Evolutionary conservation across 2,329 filamentous ascomycete genomes (phyloP), one percentile per base, ranked within the genome.

Genomic region (Colletotrichum neosansevieriae): DNA sequence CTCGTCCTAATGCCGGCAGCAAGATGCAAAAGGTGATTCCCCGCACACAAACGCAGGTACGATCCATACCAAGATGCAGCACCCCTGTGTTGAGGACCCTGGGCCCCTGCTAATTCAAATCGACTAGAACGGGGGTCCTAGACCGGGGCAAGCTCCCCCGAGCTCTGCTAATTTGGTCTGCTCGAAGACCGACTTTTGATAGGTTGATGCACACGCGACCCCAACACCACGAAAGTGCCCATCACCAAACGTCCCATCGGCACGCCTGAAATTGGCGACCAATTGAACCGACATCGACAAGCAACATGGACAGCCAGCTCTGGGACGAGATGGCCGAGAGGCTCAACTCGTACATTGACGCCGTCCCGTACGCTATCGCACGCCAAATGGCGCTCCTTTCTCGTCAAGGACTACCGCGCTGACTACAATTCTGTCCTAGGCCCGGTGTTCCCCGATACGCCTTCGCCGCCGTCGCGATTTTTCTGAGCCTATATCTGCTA

Each of bases 401-500:
- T 63, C 10, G 38, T 19, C 13, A 4, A 47, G 29, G 17, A 54
- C 24, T 21, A 29, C n/a, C 10, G 32, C 12, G 34, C 62, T 67
- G 36, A 69, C 19, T 53, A 6, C 15, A 50, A 19, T 4, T 17
- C 56, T 21, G 4, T 34, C 17, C 32, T 32, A 69, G 67, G n/a
- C 29, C 67, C 38, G 57, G 47, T 21, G 6, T 21, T 13, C 36
- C 80, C 17, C 78, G 80, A 47, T 71, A 75, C 17, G 51, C 72
- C 32, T 74, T 73, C 53, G 73, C 78, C 34, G 34, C 76, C 11
- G 6, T 77, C 51, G 75, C 75, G n/a, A 69, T 81, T 50, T 50
- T 74, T 47, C 65, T 78, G 50, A 76, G 79, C 57, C 40, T 76
- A 44, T 15, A 77, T 58, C 69, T 81, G 58, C 69, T 80, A 60